phyloP scores from a whole-genome alignment of 768 basidiomycete species.

The Suillus alpinus region DNA sequence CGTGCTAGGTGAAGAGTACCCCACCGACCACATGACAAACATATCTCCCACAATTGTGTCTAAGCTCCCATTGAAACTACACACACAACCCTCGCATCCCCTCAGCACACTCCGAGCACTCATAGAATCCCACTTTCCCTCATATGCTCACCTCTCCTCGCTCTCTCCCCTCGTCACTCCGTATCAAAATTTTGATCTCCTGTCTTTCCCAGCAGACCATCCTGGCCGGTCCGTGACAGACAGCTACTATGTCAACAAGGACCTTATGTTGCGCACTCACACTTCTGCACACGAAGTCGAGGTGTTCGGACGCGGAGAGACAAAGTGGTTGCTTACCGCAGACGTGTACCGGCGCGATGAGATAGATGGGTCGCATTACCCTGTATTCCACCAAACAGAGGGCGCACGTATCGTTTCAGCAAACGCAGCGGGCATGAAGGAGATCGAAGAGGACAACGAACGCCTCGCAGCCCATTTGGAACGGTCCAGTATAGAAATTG shows the following conservation, averaged over 20 bases:
- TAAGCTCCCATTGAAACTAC: conserved; percentile 75
- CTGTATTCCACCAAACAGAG: conserved; percentile 98
- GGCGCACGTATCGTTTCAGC: conserved; percentile 81
- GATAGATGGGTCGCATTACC: conserved; percentile 95
- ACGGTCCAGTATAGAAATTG: conserved; percentile 76
- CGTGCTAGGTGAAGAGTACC: conserved; percentile 66
- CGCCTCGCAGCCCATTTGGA: conserved; percentile 58
- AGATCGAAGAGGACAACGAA: conserved; percentile 71
- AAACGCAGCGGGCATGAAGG: conserved; percentile 52
- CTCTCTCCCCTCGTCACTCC: conserved; percentile 89
- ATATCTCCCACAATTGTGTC: conserved; percentile 80
- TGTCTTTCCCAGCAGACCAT: conserved; percentile 91
- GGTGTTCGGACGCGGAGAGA: conserved; percentile 71
- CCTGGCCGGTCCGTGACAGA: conserved; percentile 89
- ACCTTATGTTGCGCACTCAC: conserved; percentile 93
- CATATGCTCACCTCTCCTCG: conserved; percentile 70
- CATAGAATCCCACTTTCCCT: conserved; percentile 81
- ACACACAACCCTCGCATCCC: conserved; percentile 77
- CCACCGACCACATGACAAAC: conserved; percentile 80
- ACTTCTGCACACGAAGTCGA: conserved; percentile 99
- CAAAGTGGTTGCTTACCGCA: conserved; percentile 87
- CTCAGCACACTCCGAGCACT: conserved; percentile 79
- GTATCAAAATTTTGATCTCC: conserved; percentile 91
- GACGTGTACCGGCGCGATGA: conserved; percentile 99
- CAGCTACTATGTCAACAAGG: conserved; percentile 92